A percentile compares a stretch with the other conserved stretches of the same genome.
Conservation (phyloP, 495 filamentous ascomycete genomes). For the Bombardia bombarda region DNA sequence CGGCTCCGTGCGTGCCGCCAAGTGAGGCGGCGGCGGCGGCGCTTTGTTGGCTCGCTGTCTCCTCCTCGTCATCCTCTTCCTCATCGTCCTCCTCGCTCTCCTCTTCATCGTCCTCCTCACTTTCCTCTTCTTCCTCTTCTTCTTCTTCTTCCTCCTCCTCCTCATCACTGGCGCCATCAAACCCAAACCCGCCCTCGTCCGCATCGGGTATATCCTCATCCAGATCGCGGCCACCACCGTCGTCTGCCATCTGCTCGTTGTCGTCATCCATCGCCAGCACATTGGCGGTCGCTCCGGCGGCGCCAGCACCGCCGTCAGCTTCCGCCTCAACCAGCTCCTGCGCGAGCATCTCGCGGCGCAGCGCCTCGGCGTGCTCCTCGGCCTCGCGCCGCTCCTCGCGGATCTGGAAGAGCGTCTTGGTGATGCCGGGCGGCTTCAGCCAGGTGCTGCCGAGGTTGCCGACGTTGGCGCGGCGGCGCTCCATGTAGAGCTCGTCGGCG, state of each 20-base stretch:
- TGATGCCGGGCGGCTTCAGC: slow-evolving; percentile 69
- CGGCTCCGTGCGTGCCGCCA: neutral
- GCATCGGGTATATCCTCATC: slow-evolving; percentile 64
- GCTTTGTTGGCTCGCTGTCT: no score
- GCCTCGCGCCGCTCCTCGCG: slow-evolving; percentile 72
- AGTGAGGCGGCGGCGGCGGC: slow-evolving; percentile 1
- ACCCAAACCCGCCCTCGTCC: slow-evolving; percentile 38
- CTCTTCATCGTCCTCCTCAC: slow-evolving; percentile 18
- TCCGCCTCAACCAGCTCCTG: slow-evolving; percentile 52
- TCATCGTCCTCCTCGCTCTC: slow-evolving; percentile 18
- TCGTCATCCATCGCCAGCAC: slow-evolving; percentile 40
- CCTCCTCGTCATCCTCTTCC: slow-evolving; percentile 20
- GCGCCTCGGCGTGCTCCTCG: slow-evolving; percentile 66
- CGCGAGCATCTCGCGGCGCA: slow-evolving; percentile 59
- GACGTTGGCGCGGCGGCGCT: slow-evolving; percentile 62
- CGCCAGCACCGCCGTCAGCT: slow-evolving; percentile 27
- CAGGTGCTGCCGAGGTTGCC: slow-evolving; percentile 67
- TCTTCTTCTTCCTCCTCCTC: slow-evolving; percentile 33
- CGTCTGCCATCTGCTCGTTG: slow-evolving; percentile 13
- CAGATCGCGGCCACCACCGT: slow-evolving; percentile 39
- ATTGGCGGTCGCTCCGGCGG: slow-evolving; percentile 17
- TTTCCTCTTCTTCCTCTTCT: slow-evolving; percentile 22
- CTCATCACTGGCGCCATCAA: slow-evolving; percentile 35
- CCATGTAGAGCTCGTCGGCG: slow-evolving; percentile 59
- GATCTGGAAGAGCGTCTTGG: slow-evolving; percentile 69